Base-by-base conservation (phyloP, 164 flowering plant genomes). In the Cinnamomum micranthum region DNA sequence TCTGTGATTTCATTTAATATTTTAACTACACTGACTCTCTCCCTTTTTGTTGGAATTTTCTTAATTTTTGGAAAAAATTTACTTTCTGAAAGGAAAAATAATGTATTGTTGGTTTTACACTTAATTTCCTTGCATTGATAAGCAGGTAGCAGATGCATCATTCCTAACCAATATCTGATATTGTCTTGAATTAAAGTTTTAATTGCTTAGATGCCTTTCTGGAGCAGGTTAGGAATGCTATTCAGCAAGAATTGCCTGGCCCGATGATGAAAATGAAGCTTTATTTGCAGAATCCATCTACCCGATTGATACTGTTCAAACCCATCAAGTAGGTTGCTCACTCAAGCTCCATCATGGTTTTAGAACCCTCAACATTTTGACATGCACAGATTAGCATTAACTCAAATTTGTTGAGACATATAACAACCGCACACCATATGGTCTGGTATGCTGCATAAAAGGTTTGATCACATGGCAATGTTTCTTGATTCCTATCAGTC, bases 281-380 rank as follows among this genome's bases (percentile, higher is more conserved):
- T 22, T 95, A 95, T 87, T 85, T 95, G 79, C 96, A 92, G 82
- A 95, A 93, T 71, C 88, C 93, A 65, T 84, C 98, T 23, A 93
- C 99, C n/a, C 81, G 97, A 70, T 88, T 93, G 15, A 91, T 95
- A 73, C 91, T 95, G 78, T 95, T 92, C 85, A 95, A 90, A 79
- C 96, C 99, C 33, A 93, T 95, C 75, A 95, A 91, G 99, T 95
- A 89, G 84, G 94, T 74, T 65, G n/a, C 59, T 2, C 28, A 73
- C 47, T 55, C n/a, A 55, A 55, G 19, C 60, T 12, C 50, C 9
- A 33, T 19, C 50, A 67, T 31, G 69, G 33, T 55, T 13, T 55
- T 55, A 55, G 17, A 19, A 20, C 41, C 20, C 28, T 15, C 50
- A 15, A 31, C 14, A 28, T 64, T 27, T 5, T 67, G 41, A 67